phyloP scores from a whole-genome alignment of 106 monocot species.

The Dactylorhiza incarnata region DNA sequence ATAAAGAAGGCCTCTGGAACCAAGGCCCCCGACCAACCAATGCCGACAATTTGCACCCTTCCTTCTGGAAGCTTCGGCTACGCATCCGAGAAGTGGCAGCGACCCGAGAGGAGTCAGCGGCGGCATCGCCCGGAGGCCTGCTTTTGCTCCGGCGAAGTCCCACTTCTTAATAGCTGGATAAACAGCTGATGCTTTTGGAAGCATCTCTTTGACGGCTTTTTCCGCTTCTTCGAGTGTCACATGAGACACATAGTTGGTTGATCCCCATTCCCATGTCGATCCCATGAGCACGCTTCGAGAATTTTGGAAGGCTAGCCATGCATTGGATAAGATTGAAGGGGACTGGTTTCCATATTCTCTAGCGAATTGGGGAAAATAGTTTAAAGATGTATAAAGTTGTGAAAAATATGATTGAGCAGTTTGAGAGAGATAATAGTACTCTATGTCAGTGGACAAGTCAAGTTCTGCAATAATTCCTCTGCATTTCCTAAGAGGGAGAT shows the following conservation, averaged over 20 bases:
- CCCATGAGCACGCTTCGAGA: slow-evolving; percentile 53
- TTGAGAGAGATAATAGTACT: slow-evolving; percentile 21
- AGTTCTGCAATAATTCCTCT: slow-evolving; percentile 79
- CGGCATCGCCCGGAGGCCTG: slow-evolving; percentile 85
- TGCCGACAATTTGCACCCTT: slow-evolving; percentile 19
- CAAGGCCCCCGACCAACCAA: slow-evolving; percentile 84
- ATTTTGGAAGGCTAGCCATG: slow-evolving; percentile 88
- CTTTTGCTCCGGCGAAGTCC: slow-evolving; percentile 57
- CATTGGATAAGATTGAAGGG: slow-evolving; percentile 83
- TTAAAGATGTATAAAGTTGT: background rate
- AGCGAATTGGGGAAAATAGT: background rate
- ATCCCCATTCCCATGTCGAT: slow-evolving; percentile 95
- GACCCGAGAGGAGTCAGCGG: slow-evolving; percentile 79
- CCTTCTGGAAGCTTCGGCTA: slow-evolving; percentile 32
- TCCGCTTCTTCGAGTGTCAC: slow-evolving; percentile 54
- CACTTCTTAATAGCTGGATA: slow-evolving; percentile 76
- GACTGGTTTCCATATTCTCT: slow-evolving; percentile 32
- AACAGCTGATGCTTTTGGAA: slow-evolving; percentile 54
- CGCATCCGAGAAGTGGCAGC: slow-evolving; percentile 69
- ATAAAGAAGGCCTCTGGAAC: slow-evolving; percentile 82
- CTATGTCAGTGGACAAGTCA: slow-evolving; percentile 40
- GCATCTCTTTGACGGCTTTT: slow-evolving; percentile 46
- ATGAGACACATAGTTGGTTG: slow-evolving; percentile 31
- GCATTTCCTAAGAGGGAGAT: slow-evolving; percentile 80
- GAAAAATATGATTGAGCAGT: background rate